These are phyloP conservation scores for Dacryopinax spathularia DNA, from an alignment of 768 basidiomycete genomes.

Conservation along the genomic window DNA sequence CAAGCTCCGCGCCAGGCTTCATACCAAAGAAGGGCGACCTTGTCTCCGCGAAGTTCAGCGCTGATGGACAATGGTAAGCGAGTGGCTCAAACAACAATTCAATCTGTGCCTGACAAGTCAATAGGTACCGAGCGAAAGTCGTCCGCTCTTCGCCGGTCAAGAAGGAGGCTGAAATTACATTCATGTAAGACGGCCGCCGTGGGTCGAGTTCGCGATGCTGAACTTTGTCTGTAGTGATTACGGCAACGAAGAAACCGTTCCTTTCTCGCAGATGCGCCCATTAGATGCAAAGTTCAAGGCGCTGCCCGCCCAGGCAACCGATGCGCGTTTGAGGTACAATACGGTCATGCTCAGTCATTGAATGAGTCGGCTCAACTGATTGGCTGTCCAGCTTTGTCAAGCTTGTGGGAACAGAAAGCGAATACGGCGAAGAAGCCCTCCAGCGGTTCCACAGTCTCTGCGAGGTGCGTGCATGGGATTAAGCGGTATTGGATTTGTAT, in stretches of 20 bases:
- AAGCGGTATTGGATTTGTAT: neutral
- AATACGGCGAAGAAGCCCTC: slow-evolving; percentile 73
- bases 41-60: slow-evolving; percentile 78
- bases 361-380: neutral
- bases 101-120: neutral
- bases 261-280: slow-evolving; percentile 60
- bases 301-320: slow-evolving; percentile 84
- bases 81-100: neutral
- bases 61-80: slow-evolving; percentile 61
- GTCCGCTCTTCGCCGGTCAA: slow-evolving; percentile 73
- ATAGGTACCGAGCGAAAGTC: slow-evolving; percentile 73
- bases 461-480: slow-evolving; percentile 30
- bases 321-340: slow-evolving; percentile 71
- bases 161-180: slow-evolving; percentile 87
- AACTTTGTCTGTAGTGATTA: slow-evolving; percentile 37
- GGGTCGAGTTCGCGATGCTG: neutral
- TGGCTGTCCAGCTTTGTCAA: slow-evolving; percentile 57
- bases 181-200: slow-evolving; percentile 35
- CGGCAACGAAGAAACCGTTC: slow-evolving; percentile 81
- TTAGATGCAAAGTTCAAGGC: slow-evolving; percentile 81
- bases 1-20: slow-evolving; percentile 47
- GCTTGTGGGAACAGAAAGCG: slow-evolving; percentile 62
- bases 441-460: slow-evolving; percentile 74
- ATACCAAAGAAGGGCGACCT: slow-evolving; percentile 73
- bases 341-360: neutral